A percentile compares a stretch with the other conserved stretches of the same genome.
Conservation (phyloP, 768 basidiomycete genomes). For the Calocybe gangraenosa region DNA sequence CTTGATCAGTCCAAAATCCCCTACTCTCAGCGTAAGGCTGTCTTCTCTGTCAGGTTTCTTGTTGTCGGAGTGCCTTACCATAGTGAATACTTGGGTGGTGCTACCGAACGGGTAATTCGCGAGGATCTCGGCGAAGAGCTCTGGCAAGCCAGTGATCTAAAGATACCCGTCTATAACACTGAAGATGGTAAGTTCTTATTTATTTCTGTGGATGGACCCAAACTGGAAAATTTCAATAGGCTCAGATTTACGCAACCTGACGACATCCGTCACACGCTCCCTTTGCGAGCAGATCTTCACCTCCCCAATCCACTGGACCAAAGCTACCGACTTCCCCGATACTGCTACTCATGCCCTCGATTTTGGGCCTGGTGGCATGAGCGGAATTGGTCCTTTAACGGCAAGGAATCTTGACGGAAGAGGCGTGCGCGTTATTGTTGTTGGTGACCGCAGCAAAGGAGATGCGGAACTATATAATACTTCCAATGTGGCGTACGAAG, state of each 20-base stretch:
- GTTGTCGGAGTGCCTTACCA: conserved; percentile 97
- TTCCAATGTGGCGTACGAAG: conserved; percentile 64
- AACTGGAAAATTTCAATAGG: conserved; percentile 38
- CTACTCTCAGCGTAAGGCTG: conserved; percentile 91
- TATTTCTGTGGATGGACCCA: background rate
- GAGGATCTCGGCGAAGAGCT: conserved; percentile 79
- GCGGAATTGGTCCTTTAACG: conserved; percentile 90
- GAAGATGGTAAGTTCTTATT: conserved; percentile 68
- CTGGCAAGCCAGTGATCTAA: conserved; percentile 65
- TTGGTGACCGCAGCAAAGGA: conserved; percentile 88
- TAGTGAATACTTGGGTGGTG: conserved; percentile 75
- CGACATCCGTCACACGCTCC: conserved; percentile 77
- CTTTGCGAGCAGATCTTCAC: conserved; percentile 94
- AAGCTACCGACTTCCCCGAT: conserved; percentile 86
- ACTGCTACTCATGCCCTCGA: conserved; percentile 93
- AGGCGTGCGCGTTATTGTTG: conserved; percentile 85
- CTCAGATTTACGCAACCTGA: conserved; percentile 69
- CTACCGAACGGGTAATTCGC: conserved; percentile 70
- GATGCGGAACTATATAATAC: conserved; percentile 81
- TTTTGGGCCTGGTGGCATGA: conserved; percentile 93
- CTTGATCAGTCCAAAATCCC: conserved; percentile 92
- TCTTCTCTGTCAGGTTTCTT: conserved; percentile 90
- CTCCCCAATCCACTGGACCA: conserved; percentile 87
- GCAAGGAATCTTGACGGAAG: conserved; percentile 89
- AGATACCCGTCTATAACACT: conserved; percentile 87